A percentile compares a stretch with the other conserved stretches of the same genome.
These are phyloP conservation scores for Scytalidium sp. DNA, from an alignment of 2,329 filamentous ascomycete genomes.

Conservation along the genomic window DNA sequence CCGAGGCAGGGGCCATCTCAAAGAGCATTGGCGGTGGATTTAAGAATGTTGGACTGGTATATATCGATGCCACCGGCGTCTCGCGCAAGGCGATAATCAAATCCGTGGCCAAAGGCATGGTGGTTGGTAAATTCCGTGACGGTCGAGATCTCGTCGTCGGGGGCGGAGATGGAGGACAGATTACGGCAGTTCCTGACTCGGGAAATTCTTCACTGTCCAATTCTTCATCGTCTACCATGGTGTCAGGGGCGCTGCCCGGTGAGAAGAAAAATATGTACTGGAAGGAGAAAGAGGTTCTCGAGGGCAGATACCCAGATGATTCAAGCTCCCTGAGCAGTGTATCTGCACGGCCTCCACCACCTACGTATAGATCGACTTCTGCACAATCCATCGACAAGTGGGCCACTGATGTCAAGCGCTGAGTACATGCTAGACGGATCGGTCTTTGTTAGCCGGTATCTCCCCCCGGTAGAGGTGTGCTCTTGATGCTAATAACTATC, in stretches of 20 bases:
- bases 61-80: conserved; percentile 94
- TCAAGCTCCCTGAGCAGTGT: conserved; percentile 16
- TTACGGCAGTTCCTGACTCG: conserved; percentile 3
- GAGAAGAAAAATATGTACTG: conserved; percentile 9
- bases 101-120: conserved; percentile 95
- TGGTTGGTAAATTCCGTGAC: conserved; percentile 74
- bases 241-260: not conserved
- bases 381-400: conserved; percentile 21
- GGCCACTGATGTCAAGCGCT: conserved; percentile 9
- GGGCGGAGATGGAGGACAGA: conserved; percentile 37
- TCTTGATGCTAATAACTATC: too few relatives aligned
- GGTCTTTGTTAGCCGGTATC: conserved; percentile 2
- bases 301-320: conserved; percentile 19
- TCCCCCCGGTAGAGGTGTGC: too few relatives aligned
- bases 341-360: conserved; percentile 10
- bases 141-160: conserved; percentile 73
- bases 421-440: not conserved
- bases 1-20: conserved; percentile 78
- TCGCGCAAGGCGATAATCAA: conserved; percentile 88
- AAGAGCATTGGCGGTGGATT: conserved; percentile 77
- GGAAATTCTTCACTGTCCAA: not conserved
- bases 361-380: conserved; percentile 15
- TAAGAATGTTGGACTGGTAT: conserved; percentile 95
- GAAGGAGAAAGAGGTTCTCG: conserved; percentile 21
- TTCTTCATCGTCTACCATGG: not conserved